Evolutionary conservation across 169 alveolate species (phyloP), one percentile per base, ranked within the genome.

Genomic region (Plasmodium ovale): DNA sequence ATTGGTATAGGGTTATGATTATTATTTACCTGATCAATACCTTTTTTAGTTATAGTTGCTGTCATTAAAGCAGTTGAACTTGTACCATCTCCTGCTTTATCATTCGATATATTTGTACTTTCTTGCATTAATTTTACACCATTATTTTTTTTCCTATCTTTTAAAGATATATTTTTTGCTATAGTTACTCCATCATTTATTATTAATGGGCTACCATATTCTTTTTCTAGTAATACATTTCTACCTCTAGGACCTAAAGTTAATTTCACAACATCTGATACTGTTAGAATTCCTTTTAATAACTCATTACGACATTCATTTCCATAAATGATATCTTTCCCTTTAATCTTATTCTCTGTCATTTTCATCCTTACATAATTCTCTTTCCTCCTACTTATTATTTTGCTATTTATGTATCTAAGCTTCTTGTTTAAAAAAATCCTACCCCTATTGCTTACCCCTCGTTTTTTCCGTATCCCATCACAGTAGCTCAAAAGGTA

Each of bases 191-290:
- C 98, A 71, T 96, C 98, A 56, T 96, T 96, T 12, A 95, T 97
- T 31, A 96, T 96, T 69, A 94, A 77, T 12, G 98, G 98, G 0
- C 96, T 87, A 2, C 97, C 98, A 72, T 94, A 96, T 37, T 95
- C 97, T 91, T 94, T 94, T 72, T 95, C 98, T 87, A 96, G 77
- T 37, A 96, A 72, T 1, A 96, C 94, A 71, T 96, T 96, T 39
- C 98, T 88, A 21, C 98, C 98, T 19, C 97, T 92, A 6, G 98
- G 98, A 4, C 98, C 98, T 56, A 96, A 92, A 0, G 98, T 96
- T 16, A 96, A 95, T 92, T 94, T 92, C 27, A 95, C 97, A 19
- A 96, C 94, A 85, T 94, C 97, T 12, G 97, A 95, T 35, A 95
- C 97, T 6, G 94, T 92, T 51, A 88, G 87, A 39, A 95, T 94